Conservation (phyloP, 441 rosid genomes). For the Daphne laureola region DNA sequence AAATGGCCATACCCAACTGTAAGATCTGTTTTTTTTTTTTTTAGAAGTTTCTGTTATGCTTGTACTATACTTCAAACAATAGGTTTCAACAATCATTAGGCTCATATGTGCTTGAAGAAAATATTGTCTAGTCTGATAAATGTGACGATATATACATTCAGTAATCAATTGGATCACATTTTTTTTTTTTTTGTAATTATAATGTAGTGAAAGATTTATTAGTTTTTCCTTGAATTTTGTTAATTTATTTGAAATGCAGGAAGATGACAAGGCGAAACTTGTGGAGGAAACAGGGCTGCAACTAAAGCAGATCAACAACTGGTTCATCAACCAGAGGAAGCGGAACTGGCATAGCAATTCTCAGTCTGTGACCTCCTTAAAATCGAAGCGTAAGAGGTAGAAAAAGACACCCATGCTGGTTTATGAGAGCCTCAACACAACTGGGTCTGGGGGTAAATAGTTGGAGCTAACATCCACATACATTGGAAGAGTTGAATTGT, state of each 20-base stretch:
- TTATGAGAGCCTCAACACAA: no score
- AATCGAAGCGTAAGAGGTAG: slow-evolving; percentile 87
- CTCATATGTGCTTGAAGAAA: no score
- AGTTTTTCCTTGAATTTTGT: no score
- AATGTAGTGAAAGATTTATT: background rate
- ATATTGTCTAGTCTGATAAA: no score
- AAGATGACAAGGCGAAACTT: slow-evolving; percentile 90
- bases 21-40: slow-evolving; percentile 13
- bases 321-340: slow-evolving; percentile 98
- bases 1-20: slow-evolving; percentile 99
- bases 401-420: background rate
- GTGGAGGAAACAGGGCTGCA: slow-evolving; percentile 97
- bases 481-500: no score
- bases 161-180: no score
- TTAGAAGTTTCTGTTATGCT: background rate
- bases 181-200: no score
- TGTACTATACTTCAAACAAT: no score
- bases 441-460: slow-evolving; percentile 9
- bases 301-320: slow-evolving; percentile 92
- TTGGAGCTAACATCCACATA: background rate
- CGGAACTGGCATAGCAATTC: slow-evolving; percentile 94
- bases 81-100: background rate
- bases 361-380: slow-evolving; percentile 70
- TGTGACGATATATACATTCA: no score
- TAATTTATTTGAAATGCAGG: slow-evolving; percentile 30